phyloP scores from a whole-genome alignment of 129 eudicot species.

The Flaveria linearis region DNA sequence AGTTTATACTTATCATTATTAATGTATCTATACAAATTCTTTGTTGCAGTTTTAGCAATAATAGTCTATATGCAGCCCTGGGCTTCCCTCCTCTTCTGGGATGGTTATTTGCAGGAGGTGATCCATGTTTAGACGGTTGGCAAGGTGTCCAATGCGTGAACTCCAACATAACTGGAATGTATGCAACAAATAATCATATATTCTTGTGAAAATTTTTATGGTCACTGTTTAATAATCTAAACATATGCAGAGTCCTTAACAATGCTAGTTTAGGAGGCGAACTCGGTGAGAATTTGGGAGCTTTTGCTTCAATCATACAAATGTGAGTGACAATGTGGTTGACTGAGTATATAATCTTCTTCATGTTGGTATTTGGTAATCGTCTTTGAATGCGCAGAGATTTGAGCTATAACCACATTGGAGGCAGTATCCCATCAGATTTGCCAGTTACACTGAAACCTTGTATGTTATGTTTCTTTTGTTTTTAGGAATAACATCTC shows the following conservation, averaged over 20 bases:
- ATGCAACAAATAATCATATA: slow-evolving; percentile 72
- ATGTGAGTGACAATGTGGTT: slow-evolving; percentile 59
- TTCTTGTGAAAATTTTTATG: slow-evolving; percentile 50
- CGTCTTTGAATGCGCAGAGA: slow-evolving; percentile 45
- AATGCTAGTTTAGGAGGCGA: slow-evolving; percentile 81
- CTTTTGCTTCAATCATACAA: slow-evolving; percentile 62
- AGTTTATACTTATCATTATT: no score
- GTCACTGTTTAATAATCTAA: slow-evolving; percentile 35
- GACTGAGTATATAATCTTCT: not conserved
- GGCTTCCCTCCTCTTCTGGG: slow-evolving; percentile 76
- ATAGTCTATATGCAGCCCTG: slow-evolving; percentile 69
- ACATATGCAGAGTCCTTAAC: slow-evolving; percentile 58
- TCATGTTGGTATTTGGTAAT: slow-evolving; percentile 28
- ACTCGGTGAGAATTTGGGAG: slow-evolving; percentile 61
- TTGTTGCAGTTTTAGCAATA: slow-evolving; percentile 69
- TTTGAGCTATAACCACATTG: slow-evolving; percentile 81
- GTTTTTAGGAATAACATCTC: not conserved
- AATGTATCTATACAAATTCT: slow-evolving; percentile 20
- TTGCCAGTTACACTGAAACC: slow-evolving; percentile 70
- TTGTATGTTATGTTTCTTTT: slow-evolving; percentile 59
- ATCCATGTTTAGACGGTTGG: slow-evolving; percentile 90
- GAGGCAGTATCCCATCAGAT: slow-evolving; percentile 68
- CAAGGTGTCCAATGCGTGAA: slow-evolving; percentile 88
- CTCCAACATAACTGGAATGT: slow-evolving; percentile 79
- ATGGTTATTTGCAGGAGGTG: slow-evolving; percentile 80